Evolutionary conservation across 805 yeast species (phyloP).

Genomic region (Teunomyces tritomae): DNA sequence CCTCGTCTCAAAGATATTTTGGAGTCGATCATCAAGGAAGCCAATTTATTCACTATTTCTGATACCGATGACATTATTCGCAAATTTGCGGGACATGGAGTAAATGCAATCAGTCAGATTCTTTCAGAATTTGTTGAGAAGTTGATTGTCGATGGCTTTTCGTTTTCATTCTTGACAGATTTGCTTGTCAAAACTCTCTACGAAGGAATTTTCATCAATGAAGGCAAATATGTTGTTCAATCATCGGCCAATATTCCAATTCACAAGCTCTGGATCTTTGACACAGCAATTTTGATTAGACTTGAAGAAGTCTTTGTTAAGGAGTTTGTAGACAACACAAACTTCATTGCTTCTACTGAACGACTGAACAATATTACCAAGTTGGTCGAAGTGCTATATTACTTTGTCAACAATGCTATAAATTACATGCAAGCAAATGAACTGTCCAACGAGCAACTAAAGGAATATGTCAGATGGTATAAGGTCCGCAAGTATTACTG

Average conservation of each 20-base stretch:
- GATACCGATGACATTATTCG: constrained; percentile 15
- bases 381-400: constrained; percentile 32
- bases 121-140: constrained; percentile 26
- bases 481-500: constrained; percentile 41
- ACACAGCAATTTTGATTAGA: constrained; percentile 33
- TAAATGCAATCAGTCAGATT: constrained; percentile 23
- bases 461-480: constrained; percentile 35
- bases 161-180: constrained; percentile 15
- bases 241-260: constrained; percentile 20
- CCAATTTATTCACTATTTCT: constrained; percentile 5
- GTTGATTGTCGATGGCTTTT: constrained; percentile 14
- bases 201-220: constrained; percentile 37
- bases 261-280: constrained; percentile 48
- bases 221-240: constrained; percentile 33
- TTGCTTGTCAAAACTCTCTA: constrained; percentile 27
- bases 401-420: constrained; percentile 34
- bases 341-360: constrained; percentile 12
- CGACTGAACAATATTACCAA: constrained; percentile 20
- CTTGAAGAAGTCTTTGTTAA: constrained; percentile 43
- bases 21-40: constrained; percentile 8
- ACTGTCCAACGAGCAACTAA: constrained; percentile 21
- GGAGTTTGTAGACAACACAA: constrained; percentile 7
- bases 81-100: constrained; percentile 24
- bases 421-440: constrained; percentile 27
- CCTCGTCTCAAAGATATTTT: constrained; percentile 12